Evolutionary conservation across 2,329 filamentous ascomycete species (phyloP).

Genomic region (Calonectria montana): DNA sequence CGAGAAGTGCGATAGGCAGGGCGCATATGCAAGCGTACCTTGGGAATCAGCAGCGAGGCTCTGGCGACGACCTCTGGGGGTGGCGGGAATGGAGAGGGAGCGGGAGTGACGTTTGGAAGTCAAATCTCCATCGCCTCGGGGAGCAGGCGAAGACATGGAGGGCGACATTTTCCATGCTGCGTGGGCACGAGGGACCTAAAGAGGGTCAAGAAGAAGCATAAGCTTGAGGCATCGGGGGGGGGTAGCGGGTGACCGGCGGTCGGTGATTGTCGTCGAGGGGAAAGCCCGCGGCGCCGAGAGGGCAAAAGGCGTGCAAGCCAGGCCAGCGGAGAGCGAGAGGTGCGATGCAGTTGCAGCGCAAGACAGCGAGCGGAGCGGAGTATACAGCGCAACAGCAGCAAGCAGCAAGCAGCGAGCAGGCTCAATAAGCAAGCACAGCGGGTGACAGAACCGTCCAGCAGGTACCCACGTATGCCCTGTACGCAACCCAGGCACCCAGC

Average conservation of each 20-base stretch:
- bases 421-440: neutral
- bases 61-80: constrained; percentile 35
- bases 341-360: neutral
- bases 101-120: constrained; percentile 37
- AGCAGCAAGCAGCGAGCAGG: neutral
- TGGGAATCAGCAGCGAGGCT: constrained; percentile 44
- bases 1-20: constrained; percentile 5
- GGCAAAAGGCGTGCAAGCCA: constrained; percentile 28
- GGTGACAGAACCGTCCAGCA: neutral
- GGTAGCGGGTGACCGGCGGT: constrained; percentile 33
- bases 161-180: constrained; percentile 52
- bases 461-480: constrained; percentile 6
- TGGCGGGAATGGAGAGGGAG: constrained; percentile 36
- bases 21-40: constrained; percentile 40
- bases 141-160: constrained; percentile 42
- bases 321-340: constrained; percentile 31
- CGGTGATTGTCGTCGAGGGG: constrained; percentile 38
- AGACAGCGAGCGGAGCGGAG: neutral
- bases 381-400: neutral
- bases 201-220: constrained; percentile 30
- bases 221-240: constrained; percentile 29
- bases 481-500: constrained; percentile 5
- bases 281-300: constrained; percentile 38
- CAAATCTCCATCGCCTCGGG: constrained; percentile 43
- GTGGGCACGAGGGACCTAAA: constrained; percentile 36